Conservation (phyloP, 495 filamentous ascomycete species). For the Lepraria neglecta region DNA sequence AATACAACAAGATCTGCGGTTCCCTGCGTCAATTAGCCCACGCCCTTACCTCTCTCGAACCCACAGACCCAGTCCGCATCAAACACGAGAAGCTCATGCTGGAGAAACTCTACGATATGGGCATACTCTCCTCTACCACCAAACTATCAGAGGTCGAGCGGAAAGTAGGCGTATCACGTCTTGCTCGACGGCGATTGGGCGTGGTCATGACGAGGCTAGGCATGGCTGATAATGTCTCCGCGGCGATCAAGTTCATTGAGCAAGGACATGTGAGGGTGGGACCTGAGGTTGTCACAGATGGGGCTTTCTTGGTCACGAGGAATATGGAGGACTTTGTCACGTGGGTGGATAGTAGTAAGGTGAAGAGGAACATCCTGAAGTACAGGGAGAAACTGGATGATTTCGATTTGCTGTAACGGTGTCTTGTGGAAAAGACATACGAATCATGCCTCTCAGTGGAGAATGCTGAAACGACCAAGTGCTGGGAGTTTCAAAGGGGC, state of each 20-base stretch:
- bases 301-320: constrained; percentile 48
- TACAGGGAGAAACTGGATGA: constrained; percentile 95
- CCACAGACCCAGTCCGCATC: constrained; percentile 66
- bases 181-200: constrained; percentile 71
- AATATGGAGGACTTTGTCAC: constrained; percentile 97
- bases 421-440: background rate
- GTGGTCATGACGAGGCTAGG: constrained; percentile 82
- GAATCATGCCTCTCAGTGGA: background rate
- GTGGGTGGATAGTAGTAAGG: constrained; percentile 94
- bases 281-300: constrained; percentile 82
- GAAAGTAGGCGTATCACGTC: constrained; percentile 75
- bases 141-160: constrained; percentile 81
- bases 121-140: constrained; percentile 59
- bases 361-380: constrained; percentile 87
- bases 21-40: constrained; percentile 84
- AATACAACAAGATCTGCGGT: constrained; percentile 84
- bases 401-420: constrained; percentile 74
- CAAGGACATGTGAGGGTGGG: constrained; percentile 94
- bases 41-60: constrained; percentile 67
- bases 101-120: constrained; percentile 86
- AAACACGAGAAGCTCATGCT: constrained; percentile 79
- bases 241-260: constrained; percentile 79
- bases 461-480: background rate
- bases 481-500: background rate
- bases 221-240: constrained; percentile 84